Evolutionary conservation across 169 alveolate species (phyloP), one percentile per base, ranked within the genome.

Genomic region (Plasmodium inui): DNA sequence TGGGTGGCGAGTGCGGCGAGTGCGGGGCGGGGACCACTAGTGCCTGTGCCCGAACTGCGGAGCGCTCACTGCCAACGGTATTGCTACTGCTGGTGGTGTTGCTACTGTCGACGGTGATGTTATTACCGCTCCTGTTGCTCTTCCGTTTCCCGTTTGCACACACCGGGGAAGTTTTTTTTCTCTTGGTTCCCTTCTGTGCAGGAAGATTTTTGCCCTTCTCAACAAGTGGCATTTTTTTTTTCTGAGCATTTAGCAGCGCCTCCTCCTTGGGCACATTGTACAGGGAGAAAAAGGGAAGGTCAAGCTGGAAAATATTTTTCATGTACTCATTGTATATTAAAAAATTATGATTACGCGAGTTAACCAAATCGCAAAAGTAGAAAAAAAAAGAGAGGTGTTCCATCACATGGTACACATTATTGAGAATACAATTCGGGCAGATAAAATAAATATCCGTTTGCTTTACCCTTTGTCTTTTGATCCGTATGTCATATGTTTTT

Each of bases 361-460:
- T 85, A 1, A 76, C 84, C 1, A 74, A 1, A 50, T 85, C 70
- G 14, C 84, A 85, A 76, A 85, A 85, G 41, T 85, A 44, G 1
- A 55, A 74, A 74, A 85, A 85, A 73, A 50, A 74, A 22, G 9
- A 12, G n/a, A 74, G 55, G 67, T 85, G 79, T 17, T 85, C 32
- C n/a, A 19, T 30, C 7, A 85, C 10, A 53, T 85, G 32, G 32
- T 39, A 17, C 26, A 85, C 67, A 85, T 85, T 74, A 74, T 85
- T 85, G 22, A 72, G 17, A n/a, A 50, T 73, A 46, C 85, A 85
- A 85, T 85, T 74, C 9, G 22, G 9, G 61, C 86, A 85, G 37
- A 74, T 17, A 85, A 85, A 76, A 85, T 76, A 85, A 50, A 85
- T 74, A 53, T 85, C 84, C 17, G 93, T 85, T 85, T 85, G 93